A percentile compares a stretch with the other conserved stretches of the same genome.
Evolutionary conservation across 495 filamentous ascomycete species (phyloP).

Genomic region (Chaetomium tenue): DNA sequence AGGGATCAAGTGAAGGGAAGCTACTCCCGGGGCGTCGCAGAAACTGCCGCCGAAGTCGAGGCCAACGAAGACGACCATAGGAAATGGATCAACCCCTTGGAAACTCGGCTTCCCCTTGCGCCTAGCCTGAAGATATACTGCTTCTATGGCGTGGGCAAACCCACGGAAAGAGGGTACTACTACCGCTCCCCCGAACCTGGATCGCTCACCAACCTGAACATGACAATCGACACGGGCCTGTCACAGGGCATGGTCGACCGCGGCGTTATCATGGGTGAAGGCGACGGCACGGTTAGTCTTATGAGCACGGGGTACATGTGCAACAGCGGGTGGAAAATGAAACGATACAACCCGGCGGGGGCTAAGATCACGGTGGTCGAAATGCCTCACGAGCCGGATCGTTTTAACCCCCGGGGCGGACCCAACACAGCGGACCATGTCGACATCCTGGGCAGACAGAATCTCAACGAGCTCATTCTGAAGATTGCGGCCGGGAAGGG

Average conservation of each 20-base stretch:
- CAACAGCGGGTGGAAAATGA: constrained; percentile 87
- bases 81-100: constrained; percentile 95
- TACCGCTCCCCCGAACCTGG: constrained; percentile 74
- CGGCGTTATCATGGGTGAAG: constrained; percentile 89
- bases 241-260: constrained; percentile 71
- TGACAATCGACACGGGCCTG: constrained; percentile 83
- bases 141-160: constrained; percentile 93
- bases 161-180: constrained; percentile 87
- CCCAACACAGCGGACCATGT: constrained; percentile 98
- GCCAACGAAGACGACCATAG: constrained; percentile 75
- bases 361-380: constrained; percentile 80
- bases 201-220: constrained; percentile 62
- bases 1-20: constrained; percentile 61
- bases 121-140: constrained; percentile 95
- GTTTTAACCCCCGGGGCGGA: constrained; percentile 86
- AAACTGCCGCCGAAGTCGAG: constrained; percentile 77
- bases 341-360: constrained; percentile 86
- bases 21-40: constrained; percentile 88
- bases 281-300: constrained; percentile 90
- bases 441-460: constrained; percentile 86
- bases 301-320: constrained; percentile 95
- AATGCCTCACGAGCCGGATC: constrained; percentile 94
- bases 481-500: constrained; percentile 86
- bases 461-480: constrained; percentile 86
- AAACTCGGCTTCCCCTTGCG: constrained; percentile 81